A percentile compares a stretch with the other conserved stretches of the same genome.
Evolutionary conservation across 805 yeast species (phyloP).

Genomic region (Kregervanrija fluxuum): DNA sequence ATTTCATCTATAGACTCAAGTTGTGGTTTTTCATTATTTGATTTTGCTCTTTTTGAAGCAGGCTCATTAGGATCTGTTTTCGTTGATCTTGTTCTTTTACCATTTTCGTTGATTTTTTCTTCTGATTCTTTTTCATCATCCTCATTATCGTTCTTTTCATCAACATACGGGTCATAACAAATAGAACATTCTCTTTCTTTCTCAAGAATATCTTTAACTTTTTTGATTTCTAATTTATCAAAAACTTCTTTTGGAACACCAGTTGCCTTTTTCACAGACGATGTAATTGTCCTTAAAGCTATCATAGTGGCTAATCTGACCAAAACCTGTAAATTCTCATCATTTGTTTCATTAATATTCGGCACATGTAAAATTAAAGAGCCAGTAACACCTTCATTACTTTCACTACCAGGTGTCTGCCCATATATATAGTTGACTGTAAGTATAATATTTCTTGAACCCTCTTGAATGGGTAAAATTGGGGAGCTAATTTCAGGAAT

Average conservation of each 20-base stretch:
- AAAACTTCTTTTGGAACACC: constrained; percentile 51
- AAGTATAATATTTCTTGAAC: constrained; percentile 31
- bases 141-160: constrained; percentile 13
- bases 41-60: constrained; percentile 11
- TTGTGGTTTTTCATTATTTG: constrained; percentile 2
- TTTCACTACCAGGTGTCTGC: constrained; percentile 7
- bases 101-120: background rate
- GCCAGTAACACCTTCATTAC: constrained; percentile 31
- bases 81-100: constrained; percentile 10
- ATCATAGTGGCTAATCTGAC: constrained; percentile 62
- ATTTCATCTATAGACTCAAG: too few relatives aligned
- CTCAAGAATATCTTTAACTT: constrained; percentile 22
- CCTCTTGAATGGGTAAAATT: constrained; percentile 9
- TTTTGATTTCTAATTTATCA: constrained; percentile 38
- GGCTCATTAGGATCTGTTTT: constrained; percentile 6
- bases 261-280: constrained; percentile 38
- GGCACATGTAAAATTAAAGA: constrained; percentile 60
- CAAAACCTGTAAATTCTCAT: constrained; percentile 51
- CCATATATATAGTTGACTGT: constrained; percentile 33
- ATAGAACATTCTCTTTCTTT: constrained; percentile 45
- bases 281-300: constrained; percentile 57
- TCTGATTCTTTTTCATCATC: constrained; percentile 6
- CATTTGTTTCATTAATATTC: constrained; percentile 53
- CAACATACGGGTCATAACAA: constrained; percentile 50
- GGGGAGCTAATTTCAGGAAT: background rate